Conservation (phyloP, 208 protist species). For the Porcisia deanei region DNA sequence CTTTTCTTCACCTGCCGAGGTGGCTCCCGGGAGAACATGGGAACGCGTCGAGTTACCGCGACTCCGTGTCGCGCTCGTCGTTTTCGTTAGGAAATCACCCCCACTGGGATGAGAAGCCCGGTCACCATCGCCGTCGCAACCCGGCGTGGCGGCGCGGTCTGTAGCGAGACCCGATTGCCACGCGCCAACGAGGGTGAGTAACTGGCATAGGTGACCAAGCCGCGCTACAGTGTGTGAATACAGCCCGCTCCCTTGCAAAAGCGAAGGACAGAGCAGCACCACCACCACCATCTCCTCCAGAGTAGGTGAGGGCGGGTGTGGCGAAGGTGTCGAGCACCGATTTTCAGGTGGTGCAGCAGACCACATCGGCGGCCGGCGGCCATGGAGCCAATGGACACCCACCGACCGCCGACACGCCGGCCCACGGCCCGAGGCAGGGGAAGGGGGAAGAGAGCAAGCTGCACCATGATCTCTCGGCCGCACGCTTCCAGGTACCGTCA, state of each 20-base stretch:
- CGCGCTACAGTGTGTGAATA: constrained; percentile 16
- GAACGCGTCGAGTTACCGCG: not conserved
- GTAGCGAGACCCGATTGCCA: constrained; percentile 8
- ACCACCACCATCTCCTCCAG: constrained; percentile 4
- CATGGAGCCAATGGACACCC: constrained; percentile 29
- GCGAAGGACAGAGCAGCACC: constrained; percentile 25
- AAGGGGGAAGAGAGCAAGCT: not conserved
- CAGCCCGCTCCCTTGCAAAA: constrained; percentile 22
- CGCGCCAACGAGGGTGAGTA: constrained; percentile 14
- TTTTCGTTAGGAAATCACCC: not conserved
- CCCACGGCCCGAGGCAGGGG: not conserved
- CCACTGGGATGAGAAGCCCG: not conserved
- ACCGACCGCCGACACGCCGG: constrained; percentile 13
- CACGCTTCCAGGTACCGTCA: not conserved
- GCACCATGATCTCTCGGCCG: not conserved
- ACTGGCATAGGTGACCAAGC: constrained; percentile 21
- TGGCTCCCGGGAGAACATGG: not conserved
- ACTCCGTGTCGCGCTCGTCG: not conserved
- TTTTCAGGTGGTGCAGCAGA: not conserved
- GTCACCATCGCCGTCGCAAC: not conserved
- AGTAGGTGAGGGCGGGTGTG: not conserved
- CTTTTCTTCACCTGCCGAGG: not conserved
- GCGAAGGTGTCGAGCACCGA: not conserved
- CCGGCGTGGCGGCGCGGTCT: not conserved
- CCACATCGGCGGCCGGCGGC: constrained; percentile 7